phyloP scores from a whole-genome alignment of 1,284 basidiomycete species.

The Ceratobasidium theobromae region DNA sequence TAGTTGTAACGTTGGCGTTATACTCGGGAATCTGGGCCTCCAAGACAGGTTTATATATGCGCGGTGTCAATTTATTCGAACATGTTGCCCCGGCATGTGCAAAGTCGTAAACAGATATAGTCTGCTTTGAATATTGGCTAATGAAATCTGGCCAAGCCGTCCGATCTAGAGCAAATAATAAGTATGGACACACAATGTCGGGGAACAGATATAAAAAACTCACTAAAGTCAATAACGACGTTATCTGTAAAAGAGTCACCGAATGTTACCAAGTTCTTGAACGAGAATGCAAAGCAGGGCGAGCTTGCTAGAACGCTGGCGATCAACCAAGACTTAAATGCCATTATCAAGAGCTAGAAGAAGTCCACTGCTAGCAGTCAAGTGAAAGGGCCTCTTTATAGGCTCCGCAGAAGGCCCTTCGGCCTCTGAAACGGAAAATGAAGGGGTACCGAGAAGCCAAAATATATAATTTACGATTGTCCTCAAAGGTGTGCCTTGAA shows the following conservation, averaged over 20 bases:
- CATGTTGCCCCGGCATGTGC: constrained; percentile 51
- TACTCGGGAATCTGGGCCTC: constrained; percentile 12
- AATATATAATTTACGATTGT: too few species aligned
- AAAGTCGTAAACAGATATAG: constrained; percentile 47
- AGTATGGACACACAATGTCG: neutral
- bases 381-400: too few species aligned
- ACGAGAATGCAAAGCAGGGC: neutral
- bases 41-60: constrained; percentile 33
- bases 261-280: constrained; percentile 17
- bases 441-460: too few species aligned
- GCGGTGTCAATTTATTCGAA: constrained; percentile 50
- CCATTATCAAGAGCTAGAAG: too few species aligned
- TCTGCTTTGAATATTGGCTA: constrained; percentile 43
- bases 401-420: too few species aligned
- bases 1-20: neutral
- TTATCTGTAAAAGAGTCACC: constrained; percentile 51
- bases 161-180: neutral
- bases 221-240: constrained; percentile 38
- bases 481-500: too few species aligned
- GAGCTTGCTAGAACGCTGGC: neutral
- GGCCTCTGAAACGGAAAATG: too few species aligned
- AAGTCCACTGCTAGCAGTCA: too few species aligned
- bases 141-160: constrained; percentile 22
- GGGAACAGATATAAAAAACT: neutral
- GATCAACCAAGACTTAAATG: neutral